Conservation (phyloP, 1,284 basidiomycete genomes). For the Tylopilus sp. region DNA sequence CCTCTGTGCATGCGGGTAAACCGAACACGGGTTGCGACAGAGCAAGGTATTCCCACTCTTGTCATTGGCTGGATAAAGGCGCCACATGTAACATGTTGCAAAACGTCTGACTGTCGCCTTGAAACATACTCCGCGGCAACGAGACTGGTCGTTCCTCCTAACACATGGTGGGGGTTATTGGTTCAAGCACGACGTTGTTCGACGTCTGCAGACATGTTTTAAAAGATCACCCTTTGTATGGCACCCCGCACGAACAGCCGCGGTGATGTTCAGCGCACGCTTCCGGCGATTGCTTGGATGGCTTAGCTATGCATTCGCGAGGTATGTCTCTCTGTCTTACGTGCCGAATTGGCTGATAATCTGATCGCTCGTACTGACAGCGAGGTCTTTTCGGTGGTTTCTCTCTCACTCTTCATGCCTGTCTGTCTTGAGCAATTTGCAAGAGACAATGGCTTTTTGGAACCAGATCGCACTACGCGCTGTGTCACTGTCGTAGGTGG, state of each 20-base stretch:
- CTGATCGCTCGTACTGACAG: conserved; percentile 47
- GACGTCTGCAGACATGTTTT: no score
- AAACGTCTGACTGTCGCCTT: no score
- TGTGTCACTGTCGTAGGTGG: conserved; percentile 50
- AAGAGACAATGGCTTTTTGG: conserved; percentile 80
- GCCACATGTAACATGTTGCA: no score
- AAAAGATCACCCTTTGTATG: no score
- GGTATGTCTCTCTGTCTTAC: conserved; percentile 49
- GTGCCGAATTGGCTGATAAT: neutral
- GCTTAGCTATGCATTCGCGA: conserved; percentile 83
- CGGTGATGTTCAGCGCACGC: conserved; percentile 32
- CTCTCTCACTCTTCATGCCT: conserved; percentile 81
- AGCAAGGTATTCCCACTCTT: no score
- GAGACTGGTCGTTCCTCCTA: no score
- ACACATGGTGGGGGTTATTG: no score
- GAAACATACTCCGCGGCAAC: no score
- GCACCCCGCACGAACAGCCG: neutral
- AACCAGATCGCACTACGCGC: conserved; percentile 67
- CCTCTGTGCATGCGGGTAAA: no score
- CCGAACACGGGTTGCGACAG: no score
- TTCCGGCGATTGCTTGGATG: conserved; percentile 71
- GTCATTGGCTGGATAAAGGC: no score
- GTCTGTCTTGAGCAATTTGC: conserved; percentile 88
- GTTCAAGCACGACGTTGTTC: no score
- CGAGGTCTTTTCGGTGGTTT: conserved; percentile 88